Percentiles rank a stretch among this genome's conserved stretches.
Evolutionary conservation across 148 eudicot species (phyloP).

Genomic region (Amaranthus hypochondriacus): DNA sequence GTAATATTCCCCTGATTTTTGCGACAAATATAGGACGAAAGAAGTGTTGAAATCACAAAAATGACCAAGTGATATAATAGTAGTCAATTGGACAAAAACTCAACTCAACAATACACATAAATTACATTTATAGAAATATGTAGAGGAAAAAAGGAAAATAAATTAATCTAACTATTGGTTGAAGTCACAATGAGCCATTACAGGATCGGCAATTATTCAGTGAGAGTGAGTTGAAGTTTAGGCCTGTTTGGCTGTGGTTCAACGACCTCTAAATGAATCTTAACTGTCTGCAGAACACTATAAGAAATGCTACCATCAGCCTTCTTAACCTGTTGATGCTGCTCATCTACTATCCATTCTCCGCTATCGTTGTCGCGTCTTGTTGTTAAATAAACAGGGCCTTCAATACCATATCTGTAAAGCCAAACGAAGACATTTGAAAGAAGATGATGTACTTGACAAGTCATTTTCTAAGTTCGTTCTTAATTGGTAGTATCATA

Average conservation of each 20-base stretch:
- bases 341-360: conserved; percentile 93
- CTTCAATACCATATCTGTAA: conserved; percentile 89
- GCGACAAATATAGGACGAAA: no score
- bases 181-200: no score
- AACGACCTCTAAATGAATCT: conserved; percentile 83
- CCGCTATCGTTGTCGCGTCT: conserved; percentile 56
- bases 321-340: conserved; percentile 70
- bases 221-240: conserved; percentile 80
- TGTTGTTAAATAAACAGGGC: conserved; percentile 71
- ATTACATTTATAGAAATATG: no score
- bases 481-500: background rate
- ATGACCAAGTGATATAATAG: no score
- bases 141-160: no score
- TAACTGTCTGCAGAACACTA: conserved; percentile 68
- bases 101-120: no score
- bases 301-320: conserved; percentile 56
- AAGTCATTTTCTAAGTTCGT: no score
- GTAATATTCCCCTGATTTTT: no score
- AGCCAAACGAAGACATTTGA: background rate
- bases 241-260: conserved; percentile 94
- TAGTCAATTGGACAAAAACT: no score
- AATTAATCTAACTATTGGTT: no score
- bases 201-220: conserved; percentile 11
- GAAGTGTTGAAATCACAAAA: no score
- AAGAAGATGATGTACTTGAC: no score